Evolutionary conservation across 768 basidiomycete genomes (phyloP).

Genomic region (Hygrophorus russula): DNA sequence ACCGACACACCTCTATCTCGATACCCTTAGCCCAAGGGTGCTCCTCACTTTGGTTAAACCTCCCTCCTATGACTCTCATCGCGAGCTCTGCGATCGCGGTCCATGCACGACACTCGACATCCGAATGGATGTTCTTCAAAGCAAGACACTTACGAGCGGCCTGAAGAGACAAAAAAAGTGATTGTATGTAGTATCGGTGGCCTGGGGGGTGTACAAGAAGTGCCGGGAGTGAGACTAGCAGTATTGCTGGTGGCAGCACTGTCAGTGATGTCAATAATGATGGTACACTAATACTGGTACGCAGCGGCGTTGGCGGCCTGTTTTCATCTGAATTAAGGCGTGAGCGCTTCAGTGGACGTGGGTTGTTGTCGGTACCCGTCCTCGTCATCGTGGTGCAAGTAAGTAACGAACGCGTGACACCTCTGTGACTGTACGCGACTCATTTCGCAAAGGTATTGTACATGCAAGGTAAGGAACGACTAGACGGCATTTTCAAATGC

Average conservation of each 20-base stretch:
- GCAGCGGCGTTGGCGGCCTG: neutral
- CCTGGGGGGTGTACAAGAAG: conserved; percentile 56
- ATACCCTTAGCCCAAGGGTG: conserved; percentile 38
- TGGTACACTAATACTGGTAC: too few relatives aligned
- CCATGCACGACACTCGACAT: conserved; percentile 63
- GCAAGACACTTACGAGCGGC: conserved; percentile 47
- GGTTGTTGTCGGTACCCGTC: neutral
- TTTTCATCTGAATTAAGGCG: neutral
- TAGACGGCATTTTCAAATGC: neutral
- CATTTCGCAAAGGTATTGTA: neutral
- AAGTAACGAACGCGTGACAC: neutral
- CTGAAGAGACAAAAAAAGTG: conserved; percentile 43
- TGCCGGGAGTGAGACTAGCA: conserved; percentile 52
- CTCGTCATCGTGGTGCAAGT: neutral
- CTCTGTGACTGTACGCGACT: neutral
- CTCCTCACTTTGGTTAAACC: conserved; percentile 24
- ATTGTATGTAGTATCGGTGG: conserved; percentile 40
- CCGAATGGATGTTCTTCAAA: conserved; percentile 36
- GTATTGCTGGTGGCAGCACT: conserved; percentile 24
- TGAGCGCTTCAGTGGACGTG: conserved; percentile 1
- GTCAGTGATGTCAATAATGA: neutral
- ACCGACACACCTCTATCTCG: conserved; percentile 37
- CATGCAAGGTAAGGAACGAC: neutral
- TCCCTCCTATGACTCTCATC: conserved; percentile 39
- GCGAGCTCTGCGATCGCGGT: conserved; percentile 61